Evolutionary conservation across 805 yeast genomes (phyloP).

Genomic region (Lachancea lanzarotensis): DNA sequence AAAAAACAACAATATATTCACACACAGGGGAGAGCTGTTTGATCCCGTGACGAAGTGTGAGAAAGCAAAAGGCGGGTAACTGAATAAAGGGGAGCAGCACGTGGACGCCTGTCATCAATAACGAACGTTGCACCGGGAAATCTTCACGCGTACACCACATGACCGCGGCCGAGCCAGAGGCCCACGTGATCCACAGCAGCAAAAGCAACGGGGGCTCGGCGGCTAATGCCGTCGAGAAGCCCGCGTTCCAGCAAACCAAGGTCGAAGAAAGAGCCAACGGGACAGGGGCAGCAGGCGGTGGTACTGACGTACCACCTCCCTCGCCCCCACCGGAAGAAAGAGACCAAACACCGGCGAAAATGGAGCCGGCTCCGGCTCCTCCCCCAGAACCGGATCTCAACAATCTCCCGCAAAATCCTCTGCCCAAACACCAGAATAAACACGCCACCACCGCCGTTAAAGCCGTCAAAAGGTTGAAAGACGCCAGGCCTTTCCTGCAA

Average conservation of each 20-base stretch:
- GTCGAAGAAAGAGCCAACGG: too few relatives aligned
- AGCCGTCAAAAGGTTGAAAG: slow-evolving; percentile 84
- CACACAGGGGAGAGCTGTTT: not conserved
- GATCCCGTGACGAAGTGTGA: not conserved
- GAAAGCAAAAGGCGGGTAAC: too few relatives aligned
- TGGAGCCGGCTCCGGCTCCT: slow-evolving; percentile 66
- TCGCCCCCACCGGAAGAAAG: too few relatives aligned
- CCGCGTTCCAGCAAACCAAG: too few relatives aligned
- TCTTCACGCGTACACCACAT: not conserved
- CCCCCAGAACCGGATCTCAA: slow-evolving; percentile 66
- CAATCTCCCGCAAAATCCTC: slow-evolving; percentile 57
- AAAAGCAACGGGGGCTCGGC: not conserved
- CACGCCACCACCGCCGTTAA: slow-evolving; percentile 73
- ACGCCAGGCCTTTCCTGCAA: slow-evolving; percentile 79
- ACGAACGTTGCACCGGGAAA: too few relatives aligned
- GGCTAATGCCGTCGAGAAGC: not conserved
- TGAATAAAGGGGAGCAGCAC: too few relatives aligned
- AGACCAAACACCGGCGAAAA: too few relatives aligned
- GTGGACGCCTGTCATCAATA: too few relatives aligned
- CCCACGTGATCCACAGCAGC: not conserved
- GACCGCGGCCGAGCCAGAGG: not conserved
- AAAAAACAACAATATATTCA: not conserved
- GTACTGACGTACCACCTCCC: too few relatives aligned
- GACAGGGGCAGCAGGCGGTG: too few relatives aligned
- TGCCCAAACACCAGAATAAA: slow-evolving; percentile 78